Evolutionary conservation across 2,329 filamentous ascomycete genomes (phyloP), one percentile per base, ranked within the genome.

Genomic region (Ceratocystis alfenasii): DNA sequence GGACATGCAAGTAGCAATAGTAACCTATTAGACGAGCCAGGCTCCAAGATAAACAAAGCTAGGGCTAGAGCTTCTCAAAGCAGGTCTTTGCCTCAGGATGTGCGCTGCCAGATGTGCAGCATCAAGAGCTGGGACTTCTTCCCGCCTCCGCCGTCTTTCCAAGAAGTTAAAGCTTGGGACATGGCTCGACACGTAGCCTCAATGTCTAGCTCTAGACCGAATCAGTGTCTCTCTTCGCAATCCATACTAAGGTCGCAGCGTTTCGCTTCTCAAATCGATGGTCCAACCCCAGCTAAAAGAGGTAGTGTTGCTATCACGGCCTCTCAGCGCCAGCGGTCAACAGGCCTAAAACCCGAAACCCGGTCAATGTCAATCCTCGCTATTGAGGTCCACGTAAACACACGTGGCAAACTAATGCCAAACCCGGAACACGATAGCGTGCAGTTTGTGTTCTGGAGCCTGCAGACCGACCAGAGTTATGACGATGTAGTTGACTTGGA

Each of bases 341-440:
- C 87, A 0, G 90, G 86, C 70, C 85, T 95, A 20, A 84, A 90
- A 71, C 89, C 93, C 70, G 90, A 95, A 74, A 86, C 85, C 2
- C 89, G 94, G 70, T 95, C 96, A 74, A 97, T 99, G 94, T 96
- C 89, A 70, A 90, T 88, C 20, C 92, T 99, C 89, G 95, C 91
- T 70, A 76, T 99, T 5, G 94, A 99, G 73, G 77, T 97, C 3
- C 93, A 99, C 73, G 87, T 95, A 68, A 96, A 95, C 70, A 94
- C 88, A 3, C 83, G 93, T 66, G 90, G 85, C 5, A 85, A 84
- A 62, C 80, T 96, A 7, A 83, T 90, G 1, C 91, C 94, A 0
- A 91, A 99, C 72, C 94, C 94, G 0, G 90, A 93, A 70, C 83
- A 95, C 70, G 94, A 99, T 73, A 89, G 93, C 70, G 83, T 99